Evolutionary conservation across 371 early-diverging fungal species (phyloP).

Genomic region (Sporodiniella umbellata): DNA sequence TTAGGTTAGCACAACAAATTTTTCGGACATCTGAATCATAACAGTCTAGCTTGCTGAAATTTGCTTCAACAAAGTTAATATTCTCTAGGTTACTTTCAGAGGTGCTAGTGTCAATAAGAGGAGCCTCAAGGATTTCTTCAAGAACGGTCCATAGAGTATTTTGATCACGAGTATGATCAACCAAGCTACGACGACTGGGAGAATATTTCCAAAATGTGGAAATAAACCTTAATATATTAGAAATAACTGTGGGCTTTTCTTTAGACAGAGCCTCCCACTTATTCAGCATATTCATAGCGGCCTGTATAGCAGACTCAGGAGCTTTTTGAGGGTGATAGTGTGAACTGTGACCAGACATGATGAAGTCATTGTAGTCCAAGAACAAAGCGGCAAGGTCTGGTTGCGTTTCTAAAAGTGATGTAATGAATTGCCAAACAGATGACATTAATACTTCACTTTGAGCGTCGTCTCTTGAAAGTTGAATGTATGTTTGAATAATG

Average conservation of each 20-base stretch:
- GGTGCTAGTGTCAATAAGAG: conserved; percentile 7
- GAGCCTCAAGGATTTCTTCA: conserved; percentile 34
- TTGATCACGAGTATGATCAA: conserved; percentile 42
- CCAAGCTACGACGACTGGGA: conserved; percentile 41
- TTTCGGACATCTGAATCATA: conserved; percentile 21
- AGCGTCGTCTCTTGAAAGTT: conserved; percentile 28
- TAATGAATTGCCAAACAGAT: conserved; percentile 43
- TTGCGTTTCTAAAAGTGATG: conserved; percentile 35
- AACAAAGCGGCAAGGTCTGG: conserved; percentile 44
- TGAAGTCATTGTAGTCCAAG: conserved; percentile 44
- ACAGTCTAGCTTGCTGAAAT: neutral
- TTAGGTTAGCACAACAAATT: conserved; percentile 35
- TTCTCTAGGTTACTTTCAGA: neutral
- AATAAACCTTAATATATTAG: conserved; percentile 38
- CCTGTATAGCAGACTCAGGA: conserved; percentile 34
- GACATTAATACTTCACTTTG: conserved; percentile 29
- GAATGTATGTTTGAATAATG: conserved; percentile 35
- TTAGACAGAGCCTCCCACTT: conserved; percentile 35
- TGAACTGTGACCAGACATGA: conserved; percentile 50
- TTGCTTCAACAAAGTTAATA: conserved; percentile 4
- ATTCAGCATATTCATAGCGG: conserved; percentile 29
- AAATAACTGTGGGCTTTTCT: conserved; percentile 37
- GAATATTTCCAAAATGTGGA: conserved; percentile 47
- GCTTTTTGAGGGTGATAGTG: conserved; percentile 37
- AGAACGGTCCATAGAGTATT: conserved; percentile 37